phyloP scores from a whole-genome alignment of 306 rosid genomes.

The Cyclanthera cordifolia region DNA sequence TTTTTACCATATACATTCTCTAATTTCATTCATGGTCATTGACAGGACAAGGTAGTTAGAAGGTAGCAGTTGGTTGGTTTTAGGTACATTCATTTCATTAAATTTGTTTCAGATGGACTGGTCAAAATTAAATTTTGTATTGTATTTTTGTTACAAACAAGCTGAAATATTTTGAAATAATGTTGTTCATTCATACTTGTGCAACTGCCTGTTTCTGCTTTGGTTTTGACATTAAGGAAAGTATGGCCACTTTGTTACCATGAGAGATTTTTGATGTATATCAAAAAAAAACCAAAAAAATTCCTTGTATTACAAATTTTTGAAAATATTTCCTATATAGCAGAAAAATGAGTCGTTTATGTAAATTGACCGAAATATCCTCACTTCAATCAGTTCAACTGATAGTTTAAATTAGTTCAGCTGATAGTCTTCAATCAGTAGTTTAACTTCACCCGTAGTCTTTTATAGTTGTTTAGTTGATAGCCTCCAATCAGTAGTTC shows the following conservation, averaged over 20 bases:
- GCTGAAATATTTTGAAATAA: neutral
- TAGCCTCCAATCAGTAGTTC: too few species aligned
- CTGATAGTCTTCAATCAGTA: too few species aligned
- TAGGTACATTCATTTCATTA: neutral
- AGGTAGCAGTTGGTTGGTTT: slow-evolving; percentile 2
- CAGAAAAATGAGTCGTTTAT: too few species aligned
- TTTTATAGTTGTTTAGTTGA: too few species aligned
- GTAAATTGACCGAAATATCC: too few species aligned
- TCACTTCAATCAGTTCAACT: too few species aligned
- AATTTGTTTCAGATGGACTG: neutral
- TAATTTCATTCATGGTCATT: neutral
- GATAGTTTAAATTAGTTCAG: too few species aligned
- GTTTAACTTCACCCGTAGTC: too few species aligned
- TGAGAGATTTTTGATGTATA: too few species aligned
- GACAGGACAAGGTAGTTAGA: neutral
- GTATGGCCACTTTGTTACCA: neutral
- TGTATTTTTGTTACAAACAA: neutral
- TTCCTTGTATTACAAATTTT: too few species aligned
- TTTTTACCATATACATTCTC: neutral
- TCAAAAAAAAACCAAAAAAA: too few species aligned
- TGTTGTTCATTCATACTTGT: neutral
- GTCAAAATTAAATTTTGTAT: neutral
- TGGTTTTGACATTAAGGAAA: neutral
- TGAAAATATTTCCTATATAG: too few species aligned
- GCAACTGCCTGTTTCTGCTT: neutral